Evolutionary conservation across 176 grass and related monocot species (phyloP).

Genomic region (Eragrostis curvula): DNA sequence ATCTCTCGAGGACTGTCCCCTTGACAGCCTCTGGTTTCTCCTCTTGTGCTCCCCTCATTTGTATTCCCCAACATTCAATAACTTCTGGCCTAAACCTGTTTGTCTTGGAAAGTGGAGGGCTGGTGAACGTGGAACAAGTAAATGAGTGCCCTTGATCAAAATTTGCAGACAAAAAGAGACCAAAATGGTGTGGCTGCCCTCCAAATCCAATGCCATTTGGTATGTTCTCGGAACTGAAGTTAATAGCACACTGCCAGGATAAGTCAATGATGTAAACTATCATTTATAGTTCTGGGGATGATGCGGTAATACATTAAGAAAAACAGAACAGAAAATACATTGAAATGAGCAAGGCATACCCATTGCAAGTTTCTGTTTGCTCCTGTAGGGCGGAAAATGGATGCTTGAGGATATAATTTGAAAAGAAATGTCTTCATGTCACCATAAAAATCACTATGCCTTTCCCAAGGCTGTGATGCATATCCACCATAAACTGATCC

Average conservation of each 20-base stretch:
- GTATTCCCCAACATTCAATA: constrained; percentile 91
- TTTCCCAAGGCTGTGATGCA: constrained; percentile 91
- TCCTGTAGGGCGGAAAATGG: constrained; percentile 86
- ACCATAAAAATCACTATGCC: constrained; percentile 91
- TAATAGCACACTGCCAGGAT: constrained; percentile 67
- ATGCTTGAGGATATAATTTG: constrained; percentile 79
- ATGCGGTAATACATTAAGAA: not conserved
- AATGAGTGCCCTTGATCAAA: constrained; percentile 95
- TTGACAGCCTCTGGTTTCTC: constrained; percentile 54
- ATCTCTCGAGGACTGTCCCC: constrained; percentile 92
- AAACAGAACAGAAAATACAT: constrained; percentile 14
- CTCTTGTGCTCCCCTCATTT: constrained; percentile 50
- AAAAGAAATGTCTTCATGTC: constrained; percentile 97
- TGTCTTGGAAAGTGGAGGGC: constrained; percentile 70
- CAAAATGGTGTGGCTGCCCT: constrained; percentile 86
- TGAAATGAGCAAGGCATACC: constrained; percentile 54
- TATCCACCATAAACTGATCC: constrained; percentile 84
- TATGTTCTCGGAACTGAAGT: constrained; percentile 86
- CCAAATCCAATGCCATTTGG: constrained; percentile 96
- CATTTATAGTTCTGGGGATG: too few species aligned
- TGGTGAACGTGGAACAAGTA: constrained; percentile 78
- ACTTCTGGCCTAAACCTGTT: constrained; percentile 73
- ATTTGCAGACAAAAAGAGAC: constrained; percentile 85
- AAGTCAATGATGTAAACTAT: constrained; percentile 25
- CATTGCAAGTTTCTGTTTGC: constrained; percentile 93